Base-by-base conservation (phyloP, 2,329 filamentous ascomycete species). In the Colletotrichum lentis region DNA sequence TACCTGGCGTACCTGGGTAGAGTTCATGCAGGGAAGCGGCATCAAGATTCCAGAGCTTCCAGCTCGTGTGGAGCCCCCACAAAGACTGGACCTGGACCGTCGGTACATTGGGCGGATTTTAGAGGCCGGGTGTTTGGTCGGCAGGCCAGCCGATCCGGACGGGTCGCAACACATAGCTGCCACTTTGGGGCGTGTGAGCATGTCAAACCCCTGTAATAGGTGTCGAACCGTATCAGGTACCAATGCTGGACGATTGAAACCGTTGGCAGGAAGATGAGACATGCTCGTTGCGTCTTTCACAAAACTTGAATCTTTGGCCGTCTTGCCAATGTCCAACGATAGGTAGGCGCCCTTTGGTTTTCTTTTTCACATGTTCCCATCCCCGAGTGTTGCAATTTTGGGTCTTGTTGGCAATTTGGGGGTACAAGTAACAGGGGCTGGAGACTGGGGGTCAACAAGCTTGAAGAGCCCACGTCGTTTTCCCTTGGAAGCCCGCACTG, bases 51-150 rank as follows among this genome's bases (percentile, higher is more conserved):
- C n/a, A 52, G 43, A 56, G 65, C 65, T 61, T 65, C 55, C 55
- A 68, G 65, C 55, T 61, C 12, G 18, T 56, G 66, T 69, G 66
- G 66, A 68, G 62, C 20, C 65, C 65, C 65, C 62, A 64, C 61
- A 49, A 24, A 24, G 22, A 31, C 54, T 61, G 57, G 60, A 52
- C 35, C 54, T 61, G 57, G 60, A 52, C 35, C n/a, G 49, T 35
- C 12, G 47, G 27, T 24, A 37, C 49, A 31, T 53, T 56, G 18
- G 50, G 58, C 37, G 58, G 52, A 52, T 61, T 47, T 60, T 65
- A 37, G 58, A 37, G 58, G 50, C 58, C 53, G 53, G 60, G 53
- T 53, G 52, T 52, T 35, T 27, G 31, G 46, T 67, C 47, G 62
- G 41, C 24, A 65, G 54, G 61, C 61, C 59, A 43, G 41, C 54